Evolutionary conservation across 2,329 filamentous ascomycete species (phyloP), one percentile per base, ranked within the genome.

Genomic region (Diaporthe citri): DNA sequence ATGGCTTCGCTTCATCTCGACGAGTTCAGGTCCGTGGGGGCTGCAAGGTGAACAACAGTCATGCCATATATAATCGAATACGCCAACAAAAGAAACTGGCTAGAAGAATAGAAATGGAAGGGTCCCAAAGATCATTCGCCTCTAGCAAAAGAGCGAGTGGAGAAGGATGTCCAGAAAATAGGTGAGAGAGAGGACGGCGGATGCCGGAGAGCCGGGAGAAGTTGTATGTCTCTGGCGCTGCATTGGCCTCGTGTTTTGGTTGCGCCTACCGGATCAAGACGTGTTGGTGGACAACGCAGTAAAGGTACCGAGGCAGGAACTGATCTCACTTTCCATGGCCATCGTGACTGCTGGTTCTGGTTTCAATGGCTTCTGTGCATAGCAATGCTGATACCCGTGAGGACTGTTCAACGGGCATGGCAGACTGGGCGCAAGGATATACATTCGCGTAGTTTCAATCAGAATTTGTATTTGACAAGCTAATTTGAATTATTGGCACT

Each of bases 1-100:
- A 43, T 75, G 56, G n/a, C 69, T 73, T 70, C 75, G 74, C 69
- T 76, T 75, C 75, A 76, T 76, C 62, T 73, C 69, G 75, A 28
- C 74, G 55, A 70, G 57, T 51, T 4, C 34, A 41, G 39, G 48
- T 43, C 46, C 52, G 73, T 72, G 41, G 43, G 72, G 34, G 43
- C 25, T 51, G 43, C 22, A 48, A 28, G 36, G 43, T 46, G 39
- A 28, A 12, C 34, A 52, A 43, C 51, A 36, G 46, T 67, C 46
- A 62, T 72, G 31, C 36, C 48, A 66, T 25, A 22, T 43, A 71
- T 34, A 25, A 51, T 31, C 39, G 51, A 43, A 28, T 39, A 69
- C 28, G 25, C 22, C 70, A 59, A 70, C 34, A 34, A 71, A 51
- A 55, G 22, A 60, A 62, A 28, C 48, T 31, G 28, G 43, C 55